Conservation (phyloP, 148 eudicot genomes). For the Persicaria maculosa region DNA sequence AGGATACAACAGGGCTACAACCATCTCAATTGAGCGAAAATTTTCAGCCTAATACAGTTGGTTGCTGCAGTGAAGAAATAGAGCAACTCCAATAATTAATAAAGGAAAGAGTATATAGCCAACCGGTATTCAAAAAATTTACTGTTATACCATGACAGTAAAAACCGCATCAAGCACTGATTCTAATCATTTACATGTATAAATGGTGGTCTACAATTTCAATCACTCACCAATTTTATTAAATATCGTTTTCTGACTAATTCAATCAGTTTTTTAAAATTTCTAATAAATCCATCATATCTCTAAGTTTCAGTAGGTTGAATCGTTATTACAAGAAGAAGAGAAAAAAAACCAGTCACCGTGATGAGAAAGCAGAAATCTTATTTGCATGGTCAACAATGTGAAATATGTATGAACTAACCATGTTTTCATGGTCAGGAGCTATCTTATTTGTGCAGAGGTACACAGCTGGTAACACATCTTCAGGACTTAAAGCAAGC, state of each 20-base stretch:
- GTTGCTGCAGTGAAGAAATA: conserved; percentile 2
- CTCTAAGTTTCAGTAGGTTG: background rate
- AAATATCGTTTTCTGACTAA: background rate
- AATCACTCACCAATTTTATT: background rate
- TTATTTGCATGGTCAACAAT: background rate
- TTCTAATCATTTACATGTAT: background rate
- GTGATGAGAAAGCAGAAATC: background rate
- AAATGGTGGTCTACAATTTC: background rate
- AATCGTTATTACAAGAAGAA: background rate
- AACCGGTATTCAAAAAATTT: background rate
- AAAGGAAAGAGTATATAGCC: background rate
- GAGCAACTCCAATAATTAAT: background rate
- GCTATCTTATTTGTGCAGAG: conserved; percentile 96
- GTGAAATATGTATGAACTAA: conserved; percentile 21
- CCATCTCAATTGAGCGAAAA: conserved; percentile 9
- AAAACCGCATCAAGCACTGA: background rate
- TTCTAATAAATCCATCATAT: background rate
- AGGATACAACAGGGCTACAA: conserved; percentile 4
- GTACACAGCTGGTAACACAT: conserved; percentile 89
- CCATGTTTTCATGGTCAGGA: conserved; percentile 96
- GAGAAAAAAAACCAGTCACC: background rate
- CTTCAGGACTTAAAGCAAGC: conserved; percentile 73
- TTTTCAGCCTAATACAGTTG: background rate
- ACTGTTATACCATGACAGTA: background rate
- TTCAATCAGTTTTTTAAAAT: background rate